Evolutionary conservation across 2,329 filamentous ascomycete genomes (phyloP), one percentile per base, ranked within the genome.

Genomic region (Cladosporium sp.): DNA sequence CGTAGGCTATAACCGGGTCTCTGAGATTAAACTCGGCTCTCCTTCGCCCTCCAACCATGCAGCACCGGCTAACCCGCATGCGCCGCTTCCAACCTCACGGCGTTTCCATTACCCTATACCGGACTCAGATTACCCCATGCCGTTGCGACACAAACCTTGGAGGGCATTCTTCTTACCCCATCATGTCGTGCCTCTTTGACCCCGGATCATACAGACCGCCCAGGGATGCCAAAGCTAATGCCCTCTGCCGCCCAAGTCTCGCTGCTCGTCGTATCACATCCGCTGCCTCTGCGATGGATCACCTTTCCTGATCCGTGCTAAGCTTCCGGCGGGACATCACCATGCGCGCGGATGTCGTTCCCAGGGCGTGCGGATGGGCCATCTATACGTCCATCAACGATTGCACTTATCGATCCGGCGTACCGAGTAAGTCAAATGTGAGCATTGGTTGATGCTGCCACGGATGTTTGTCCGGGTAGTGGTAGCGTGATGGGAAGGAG

Each of bases 231-330:
- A 41, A 38, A 57, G 54, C n/a, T 38, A 57, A 57, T n/a, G 8
- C 54, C 28, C 32, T 57, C 55, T 11, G 15, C 55, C 8, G 32
- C 55, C 55, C 21, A 8, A 26, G 30, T 57, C 54, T 10, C 30
- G 32, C 30, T 36, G 41, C 41, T 21, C 6, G 38, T n/a, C 18
- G 38, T 15, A 44, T 44, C 38, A 44, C 38, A 44, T 12, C 36
- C 36, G 36, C 36, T 38, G 36, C 2, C 36, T 5, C 41, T 21
- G n/a, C 41, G 57, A 64, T 64, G 61, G 61, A 57, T 32, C 61
- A 64, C 51, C 61, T 57, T 64, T 57, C 61, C 61, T 51, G 51
- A 64, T 57, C 26, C 51, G 61, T 64, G 61, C 61, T 64, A 64
- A 54, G 51, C 34, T 64, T 57, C 61, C 61, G 61, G 61, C 26